A percentile compares a stretch with the other conserved stretches of the same genome.
Conservation (phyloP, 768 basidiomycete species). For the Psilocybe tampanensis region DNA sequence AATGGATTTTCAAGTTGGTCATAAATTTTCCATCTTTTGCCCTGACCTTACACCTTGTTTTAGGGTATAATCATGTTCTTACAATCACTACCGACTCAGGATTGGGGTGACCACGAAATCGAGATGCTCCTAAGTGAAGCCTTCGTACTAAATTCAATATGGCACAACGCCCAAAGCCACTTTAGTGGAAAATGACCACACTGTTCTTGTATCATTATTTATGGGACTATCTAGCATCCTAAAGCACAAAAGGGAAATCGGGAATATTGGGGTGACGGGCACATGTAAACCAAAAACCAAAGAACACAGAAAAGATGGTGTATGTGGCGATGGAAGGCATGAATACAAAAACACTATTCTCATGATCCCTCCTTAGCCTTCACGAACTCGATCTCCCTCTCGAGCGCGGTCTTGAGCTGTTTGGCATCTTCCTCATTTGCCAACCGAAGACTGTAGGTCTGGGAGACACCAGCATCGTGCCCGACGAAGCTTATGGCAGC, state of each 20-base stretch:
- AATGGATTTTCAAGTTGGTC: slow-evolving; percentile 96
- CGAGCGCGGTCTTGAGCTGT: slow-evolving; percentile 59
- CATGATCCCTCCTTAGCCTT: slow-evolving; percentile 33
- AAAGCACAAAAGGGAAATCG: not conserved
- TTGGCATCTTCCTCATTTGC: slow-evolving; percentile 60
- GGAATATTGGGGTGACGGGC: not conserved
- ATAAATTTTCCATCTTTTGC: not conserved
- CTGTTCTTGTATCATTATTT: slow-evolving; percentile 19
- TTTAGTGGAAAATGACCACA: slow-evolving; percentile 55
- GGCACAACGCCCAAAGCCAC: slow-evolving; percentile 92
- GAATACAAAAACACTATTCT: not conserved
- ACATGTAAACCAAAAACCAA: not conserved
- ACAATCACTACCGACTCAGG: slow-evolving; percentile 88
- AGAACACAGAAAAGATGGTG: not conserved
- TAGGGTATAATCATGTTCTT: slow-evolving; percentile 99
- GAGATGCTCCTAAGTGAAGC: slow-evolving; percentile 95
- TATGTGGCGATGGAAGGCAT: not conserved
- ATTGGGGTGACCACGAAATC: slow-evolving; percentile 95
- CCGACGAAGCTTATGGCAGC: slow-evolving; percentile 68
- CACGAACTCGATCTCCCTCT: slow-evolving; percentile 60
- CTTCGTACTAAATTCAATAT: slow-evolving; percentile 90
- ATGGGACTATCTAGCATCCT: slow-evolving; percentile 10
- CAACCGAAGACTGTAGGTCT: slow-evolving; percentile 64
- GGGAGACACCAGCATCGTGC: slow-evolving; percentile 60
- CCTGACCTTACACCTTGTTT: not conserved